Base-by-base conservation (phyloP, 2,329 filamentous ascomycete species). In the Scedosporium aurantiacum region DNA sequence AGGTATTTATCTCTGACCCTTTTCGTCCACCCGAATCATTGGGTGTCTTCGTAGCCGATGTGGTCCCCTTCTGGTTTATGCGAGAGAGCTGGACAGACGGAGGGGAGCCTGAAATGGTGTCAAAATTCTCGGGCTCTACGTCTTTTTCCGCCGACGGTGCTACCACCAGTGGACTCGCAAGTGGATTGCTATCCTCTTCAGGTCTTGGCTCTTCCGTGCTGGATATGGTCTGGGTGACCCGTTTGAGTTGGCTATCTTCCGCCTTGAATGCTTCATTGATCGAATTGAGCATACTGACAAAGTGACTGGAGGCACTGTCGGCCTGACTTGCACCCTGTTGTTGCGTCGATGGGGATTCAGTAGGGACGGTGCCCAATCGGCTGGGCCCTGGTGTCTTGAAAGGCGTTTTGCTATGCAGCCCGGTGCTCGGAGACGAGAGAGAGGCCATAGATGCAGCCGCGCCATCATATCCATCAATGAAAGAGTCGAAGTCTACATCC, bases 311-410 rank as follows among this genome's bases (percentile, higher is more conserved):
- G 23, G 50, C 12, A 27, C 50, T 54, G 23, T 54, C 32, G 32
- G 1, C 23, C 12, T 54, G 50, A 8, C 50, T 54, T 12, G 21
- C 18, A 14, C 50, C 50, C 2, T 54, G 16, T 27, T 54, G 50
- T 16, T 54, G 50, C 3, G 50, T 54, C 6, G 50, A 54, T 54
- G 50, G 50, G 5, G 50, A 54, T 27, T 54, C 50, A 5, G 50
- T 54, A 14, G 50, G 50, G 14, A 54, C 21, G 50, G 50, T 54
- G 12, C 50, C 50, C 18, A 57, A 16, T n/a, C 54, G 12, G 32
- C 58, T 60, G 5, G 58, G 28, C 1, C 21, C 58, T 2, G 58
- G 58, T 2, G 58, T 60, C 32, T 60, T 60, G 58, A 60, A 60
- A 2, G 58, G 58, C 18, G 58, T 60, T 50, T 47, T 54, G 47